Evolutionary conservation across 768 basidiomycete species (phyloP).

Genomic region (Daedaleopsis sinensis): DNA sequence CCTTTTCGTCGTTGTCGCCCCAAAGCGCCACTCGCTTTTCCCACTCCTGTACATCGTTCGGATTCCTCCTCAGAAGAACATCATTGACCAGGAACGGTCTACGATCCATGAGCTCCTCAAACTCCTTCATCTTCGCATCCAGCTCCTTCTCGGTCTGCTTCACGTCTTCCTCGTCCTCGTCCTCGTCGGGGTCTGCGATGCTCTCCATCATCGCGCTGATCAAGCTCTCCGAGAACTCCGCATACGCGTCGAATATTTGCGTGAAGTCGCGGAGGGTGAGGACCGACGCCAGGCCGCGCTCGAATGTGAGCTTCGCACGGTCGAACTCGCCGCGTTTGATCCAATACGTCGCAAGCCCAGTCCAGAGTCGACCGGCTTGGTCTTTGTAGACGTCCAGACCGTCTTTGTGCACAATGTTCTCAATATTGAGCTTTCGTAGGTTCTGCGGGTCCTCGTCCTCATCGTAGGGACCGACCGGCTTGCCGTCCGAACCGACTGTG

Average conservation of each 20-base stretch:
- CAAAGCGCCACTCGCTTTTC: slow-evolving; percentile 94
- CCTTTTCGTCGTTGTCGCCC: slow-evolving; percentile 94
- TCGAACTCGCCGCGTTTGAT: slow-evolving; percentile 97
- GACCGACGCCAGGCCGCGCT: slow-evolving; percentile 80
- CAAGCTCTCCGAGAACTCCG: slow-evolving; percentile 90
- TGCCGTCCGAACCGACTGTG: slow-evolving; percentile 52
- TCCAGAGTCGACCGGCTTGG: slow-evolving; percentile 95
- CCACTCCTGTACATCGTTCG: slow-evolving; percentile 99
- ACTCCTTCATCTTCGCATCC: slow-evolving; percentile 87
- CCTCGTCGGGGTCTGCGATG: slow-evolving; percentile 75
- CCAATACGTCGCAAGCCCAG: slow-evolving; percentile 97
- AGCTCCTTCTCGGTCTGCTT: slow-evolving; percentile 82
- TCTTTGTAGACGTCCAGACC: slow-evolving; percentile 92
- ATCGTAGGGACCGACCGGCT: slow-evolving; percentile 58
- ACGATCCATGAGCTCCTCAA: slow-evolving; percentile 93
- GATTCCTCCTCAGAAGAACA: slow-evolving; percentile 89
- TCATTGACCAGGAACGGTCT: slow-evolving; percentile 97
- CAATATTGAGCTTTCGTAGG: slow-evolving; percentile 78
- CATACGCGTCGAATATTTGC: slow-evolving; percentile 96
- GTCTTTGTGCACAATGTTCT: slow-evolving; percentile 80
- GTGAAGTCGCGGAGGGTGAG: slow-evolving; percentile 96
- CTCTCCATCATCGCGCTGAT: slow-evolving; percentile 89
- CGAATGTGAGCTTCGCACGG: slow-evolving; percentile 85
- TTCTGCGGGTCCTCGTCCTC: slow-evolving; percentile 84
- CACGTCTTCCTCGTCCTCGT: slow-evolving; percentile 75